Evolutionary conservation across 1,284 basidiomycete species (phyloP).

Genomic region (Ustilago trichophora): DNA sequence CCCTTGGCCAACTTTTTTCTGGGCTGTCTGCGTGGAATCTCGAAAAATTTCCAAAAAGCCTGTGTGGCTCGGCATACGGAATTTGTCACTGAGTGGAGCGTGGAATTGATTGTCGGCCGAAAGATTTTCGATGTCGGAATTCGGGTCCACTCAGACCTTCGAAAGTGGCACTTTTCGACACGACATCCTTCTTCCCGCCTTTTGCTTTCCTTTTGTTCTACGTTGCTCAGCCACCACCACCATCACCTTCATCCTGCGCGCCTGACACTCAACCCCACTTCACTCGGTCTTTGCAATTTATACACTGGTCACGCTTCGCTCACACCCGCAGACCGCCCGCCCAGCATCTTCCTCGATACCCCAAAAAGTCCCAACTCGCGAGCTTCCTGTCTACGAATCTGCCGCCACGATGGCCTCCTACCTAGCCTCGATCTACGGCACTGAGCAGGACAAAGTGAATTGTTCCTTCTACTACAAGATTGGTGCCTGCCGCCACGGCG

Average conservation of each 20-base stretch:
- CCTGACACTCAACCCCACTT: neutral
- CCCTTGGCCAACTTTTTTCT: too few species aligned
- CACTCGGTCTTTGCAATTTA: too few species aligned
- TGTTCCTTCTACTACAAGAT: constrained; percentile 98
- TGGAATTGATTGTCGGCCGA: neutral
- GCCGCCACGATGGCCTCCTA: constrained; percentile 42
- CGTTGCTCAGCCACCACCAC: constrained; percentile 21
- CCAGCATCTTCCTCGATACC: neutral
- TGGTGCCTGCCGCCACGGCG: constrained; percentile 92
- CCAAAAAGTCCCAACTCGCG: neutral
- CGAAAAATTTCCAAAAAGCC: constrained; percentile 16
- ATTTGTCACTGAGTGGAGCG: neutral
- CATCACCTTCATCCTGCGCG: neutral
- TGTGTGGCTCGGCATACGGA: neutral
- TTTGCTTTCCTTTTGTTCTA: neutral
- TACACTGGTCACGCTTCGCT: too few species aligned
- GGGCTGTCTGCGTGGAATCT: constrained; percentile 3
- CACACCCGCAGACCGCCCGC: too few species aligned
- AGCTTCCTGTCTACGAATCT: neutral
- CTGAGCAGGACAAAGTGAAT: constrained; percentile 89
- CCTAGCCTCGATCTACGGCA: constrained; percentile 61
- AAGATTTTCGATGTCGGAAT: constrained; percentile 12
- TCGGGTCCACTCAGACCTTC: constrained; percentile 7
- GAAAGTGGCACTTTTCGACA: constrained; percentile 27
- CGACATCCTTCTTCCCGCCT: constrained; percentile 1